Evolutionary conservation across 179 eudicot species (phyloP).

Genomic region (Sideroxylon spinosum): DNA sequence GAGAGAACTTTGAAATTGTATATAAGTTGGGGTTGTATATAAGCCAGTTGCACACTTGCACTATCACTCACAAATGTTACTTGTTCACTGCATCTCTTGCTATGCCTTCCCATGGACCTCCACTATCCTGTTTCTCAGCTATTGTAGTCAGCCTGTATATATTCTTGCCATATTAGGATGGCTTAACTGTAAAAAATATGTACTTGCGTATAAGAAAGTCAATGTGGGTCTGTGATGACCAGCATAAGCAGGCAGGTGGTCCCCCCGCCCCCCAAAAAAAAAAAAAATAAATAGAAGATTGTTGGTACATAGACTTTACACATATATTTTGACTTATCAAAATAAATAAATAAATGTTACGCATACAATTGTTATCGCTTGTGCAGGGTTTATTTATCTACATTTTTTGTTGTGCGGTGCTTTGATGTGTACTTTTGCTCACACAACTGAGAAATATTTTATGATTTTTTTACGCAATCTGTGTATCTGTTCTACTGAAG

Average conservation of each 20-base stretch:
- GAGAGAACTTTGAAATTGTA: no score
- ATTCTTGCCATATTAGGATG: not conserved
- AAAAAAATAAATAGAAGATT: no score
- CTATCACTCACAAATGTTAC: no score
- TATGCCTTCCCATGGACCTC: not conserved
- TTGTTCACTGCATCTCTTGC: not conserved
- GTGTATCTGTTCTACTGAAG: not conserved
- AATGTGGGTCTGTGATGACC: not conserved
- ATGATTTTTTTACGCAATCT: not conserved
- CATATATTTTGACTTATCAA: not conserved
- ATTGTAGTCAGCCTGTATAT: not conserved
- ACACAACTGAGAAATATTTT: no score
- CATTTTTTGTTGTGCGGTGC: not conserved
- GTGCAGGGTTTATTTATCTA: not conserved
- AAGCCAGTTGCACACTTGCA: no score
- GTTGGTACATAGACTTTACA: not conserved
- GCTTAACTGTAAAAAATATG: not conserved
- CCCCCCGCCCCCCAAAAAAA: no score
- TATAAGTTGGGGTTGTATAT: no score
- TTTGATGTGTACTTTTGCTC: not conserved
- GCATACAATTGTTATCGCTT: not conserved
- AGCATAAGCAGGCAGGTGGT: no score
- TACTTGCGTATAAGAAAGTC: not conserved
- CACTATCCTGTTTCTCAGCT: not conserved
- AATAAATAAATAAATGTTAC: no score